Conservation (phyloP, 768 basidiomycete genomes). For the Dacryopinax spathularia region DNA sequence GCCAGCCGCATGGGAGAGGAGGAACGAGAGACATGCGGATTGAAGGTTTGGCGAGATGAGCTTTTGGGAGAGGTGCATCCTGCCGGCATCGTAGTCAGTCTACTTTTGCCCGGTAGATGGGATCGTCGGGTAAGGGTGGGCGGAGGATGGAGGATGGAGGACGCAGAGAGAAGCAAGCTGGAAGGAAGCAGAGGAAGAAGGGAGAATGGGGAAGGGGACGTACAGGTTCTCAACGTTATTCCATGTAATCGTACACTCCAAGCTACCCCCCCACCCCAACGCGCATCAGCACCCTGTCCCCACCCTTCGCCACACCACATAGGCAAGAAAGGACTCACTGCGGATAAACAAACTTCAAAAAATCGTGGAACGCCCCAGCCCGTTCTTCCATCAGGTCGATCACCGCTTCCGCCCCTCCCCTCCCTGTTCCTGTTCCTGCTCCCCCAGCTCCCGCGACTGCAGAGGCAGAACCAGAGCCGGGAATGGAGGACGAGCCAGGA, state of each 20-base stretch:
- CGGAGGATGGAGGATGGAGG: conserved; percentile 7
- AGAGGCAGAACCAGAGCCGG: too few species aligned
- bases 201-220: conserved; percentile 11
- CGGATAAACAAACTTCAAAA: conserved; percentile 84
- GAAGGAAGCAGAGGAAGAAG: background rate
- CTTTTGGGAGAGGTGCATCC: conserved; percentile 78
- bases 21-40: conserved; percentile 68
- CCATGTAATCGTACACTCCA: conserved; percentile 86
- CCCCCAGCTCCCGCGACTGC: background rate
- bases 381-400: conserved; percentile 83
- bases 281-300: conserved; percentile 7
- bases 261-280: conserved; percentile 33
- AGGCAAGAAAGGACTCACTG: conserved; percentile 41
- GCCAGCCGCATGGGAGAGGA: conserved; percentile 84
- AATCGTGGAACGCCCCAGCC: conserved; percentile 83
- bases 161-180: conserved; percentile 5
- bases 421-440: background rate
- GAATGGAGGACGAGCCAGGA: background rate
- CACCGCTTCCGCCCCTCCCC: conserved; percentile 46
- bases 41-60: conserved; percentile 72
- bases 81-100: background rate
- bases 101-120: too few species aligned
- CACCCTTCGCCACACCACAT: background rate
- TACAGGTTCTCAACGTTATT: conserved; percentile 77
- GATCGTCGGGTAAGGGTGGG: background rate